phyloP scores from a whole-genome alignment of 208 protist species.

The Leishmania martiniquensis region DNA sequence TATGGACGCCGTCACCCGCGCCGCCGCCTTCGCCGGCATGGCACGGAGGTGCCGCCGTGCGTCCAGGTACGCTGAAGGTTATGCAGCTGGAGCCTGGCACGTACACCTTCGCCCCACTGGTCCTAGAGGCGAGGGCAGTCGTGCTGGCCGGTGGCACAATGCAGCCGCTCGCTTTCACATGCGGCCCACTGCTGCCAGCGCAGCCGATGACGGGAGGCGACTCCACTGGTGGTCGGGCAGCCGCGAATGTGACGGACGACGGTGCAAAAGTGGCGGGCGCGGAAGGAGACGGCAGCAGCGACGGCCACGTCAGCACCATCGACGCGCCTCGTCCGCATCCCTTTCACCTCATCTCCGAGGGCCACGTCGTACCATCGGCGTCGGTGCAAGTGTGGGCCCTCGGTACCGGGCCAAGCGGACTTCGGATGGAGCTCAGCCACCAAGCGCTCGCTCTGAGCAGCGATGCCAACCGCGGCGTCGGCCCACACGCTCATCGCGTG shows the following conservation, averaged over 20 bases:
- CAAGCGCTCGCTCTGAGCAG: slow-evolving; percentile 1
- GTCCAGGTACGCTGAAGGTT: slow-evolving; percentile 35
- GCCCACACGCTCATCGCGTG: slow-evolving; percentile 11
- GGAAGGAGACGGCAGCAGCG: background rate
- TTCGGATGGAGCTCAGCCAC: slow-evolving; percentile 62
- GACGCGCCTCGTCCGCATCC: background rate
- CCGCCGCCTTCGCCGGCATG: background rate
- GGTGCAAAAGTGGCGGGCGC: background rate
- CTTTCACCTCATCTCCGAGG: slow-evolving; percentile 59
- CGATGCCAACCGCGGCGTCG: background rate
- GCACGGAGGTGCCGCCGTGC: background rate
- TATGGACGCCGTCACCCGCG: slow-evolving; percentile 14
- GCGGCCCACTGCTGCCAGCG: slow-evolving; percentile 61
- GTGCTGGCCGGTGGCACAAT: slow-evolving; percentile 95
- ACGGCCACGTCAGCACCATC: background rate
- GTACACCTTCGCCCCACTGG: slow-evolving; percentile 61
- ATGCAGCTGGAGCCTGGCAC: slow-evolving; percentile 73
- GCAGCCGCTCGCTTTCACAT: slow-evolving; percentile 87
- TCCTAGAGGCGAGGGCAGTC: slow-evolving; percentile 55
- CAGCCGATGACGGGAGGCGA: background rate
- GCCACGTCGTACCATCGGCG: slow-evolving; percentile 85
- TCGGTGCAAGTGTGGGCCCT: slow-evolving; percentile 78
- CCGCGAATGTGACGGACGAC: background rate
- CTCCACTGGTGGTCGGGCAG: background rate
- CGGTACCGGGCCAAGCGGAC: slow-evolving; percentile 57